A percentile compares a stretch with the other conserved stretches of the same genome.
phyloP scores from a whole-genome alignment of 2,329 filamentous ascomycete genomes.

The Magnaporthiopsis poae region DNA sequence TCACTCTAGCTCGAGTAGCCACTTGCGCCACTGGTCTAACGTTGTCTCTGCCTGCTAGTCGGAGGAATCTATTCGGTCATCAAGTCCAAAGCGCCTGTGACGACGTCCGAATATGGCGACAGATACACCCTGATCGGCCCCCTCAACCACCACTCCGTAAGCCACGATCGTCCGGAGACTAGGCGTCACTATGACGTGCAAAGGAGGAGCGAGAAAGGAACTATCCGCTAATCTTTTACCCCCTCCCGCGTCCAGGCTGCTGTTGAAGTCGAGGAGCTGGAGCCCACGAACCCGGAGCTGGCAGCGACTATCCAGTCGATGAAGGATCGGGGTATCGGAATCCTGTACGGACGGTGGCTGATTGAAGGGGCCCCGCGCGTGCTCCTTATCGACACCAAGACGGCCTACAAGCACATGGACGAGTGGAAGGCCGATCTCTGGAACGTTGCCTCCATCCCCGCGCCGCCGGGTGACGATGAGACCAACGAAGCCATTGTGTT shows the following conservation, averaged over 20 bases:
- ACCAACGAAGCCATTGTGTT: constrained; percentile 97
- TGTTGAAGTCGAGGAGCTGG: constrained; percentile 93
- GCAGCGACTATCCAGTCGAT: constrained; percentile 79
- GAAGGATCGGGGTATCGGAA: constrained; percentile 80
- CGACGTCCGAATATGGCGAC: constrained; percentile 95
- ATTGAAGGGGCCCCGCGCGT: constrained; percentile 94
- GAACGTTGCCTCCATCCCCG: constrained; percentile 87
- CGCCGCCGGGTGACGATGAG: constrained; percentile 81
- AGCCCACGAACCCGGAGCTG: constrained; percentile 71
- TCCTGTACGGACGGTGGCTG: constrained; percentile 90
- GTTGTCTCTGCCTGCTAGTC: constrained; percentile 43
- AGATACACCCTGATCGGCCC: constrained; percentile 92
- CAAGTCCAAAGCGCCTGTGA: constrained; percentile 97
- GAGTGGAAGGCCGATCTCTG: constrained; percentile 97
- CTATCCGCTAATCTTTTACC: neutral
- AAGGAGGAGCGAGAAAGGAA: neutral
- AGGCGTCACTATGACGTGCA: too few species aligned
- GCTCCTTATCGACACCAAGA: constrained; percentile 87
- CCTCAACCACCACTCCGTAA: constrained; percentile 78
- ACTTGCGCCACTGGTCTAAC: neutral
- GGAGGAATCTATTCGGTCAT: constrained; percentile 98
- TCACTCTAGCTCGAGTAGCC: neutral
- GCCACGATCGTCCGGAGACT: constrained; percentile 21
- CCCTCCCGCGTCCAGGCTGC: constrained; percentile 64
- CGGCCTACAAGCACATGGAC: constrained; percentile 79